These are phyloP conservation scores for Hypoxylon sp. DNA, from an alignment of 2,329 filamentous ascomycete species.

Conservation along the genomic window DNA sequence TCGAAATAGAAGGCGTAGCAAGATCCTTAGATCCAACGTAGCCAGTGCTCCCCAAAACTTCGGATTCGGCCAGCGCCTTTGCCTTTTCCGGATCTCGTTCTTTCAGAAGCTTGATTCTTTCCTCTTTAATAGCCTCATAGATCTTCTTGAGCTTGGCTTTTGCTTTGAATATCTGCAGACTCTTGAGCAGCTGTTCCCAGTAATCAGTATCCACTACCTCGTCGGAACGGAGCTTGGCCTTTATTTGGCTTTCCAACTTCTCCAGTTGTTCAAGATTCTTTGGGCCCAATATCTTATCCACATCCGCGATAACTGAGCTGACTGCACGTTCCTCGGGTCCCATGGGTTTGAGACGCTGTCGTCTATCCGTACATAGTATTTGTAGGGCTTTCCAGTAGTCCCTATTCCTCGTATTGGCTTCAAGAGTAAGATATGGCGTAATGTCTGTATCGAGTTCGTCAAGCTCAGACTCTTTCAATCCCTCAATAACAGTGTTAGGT, in stretches of 20 bases:
- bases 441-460: slow-evolving; percentile 87
- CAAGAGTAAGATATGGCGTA: slow-evolving; percentile 81
- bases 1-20: slow-evolving; percentile 44
- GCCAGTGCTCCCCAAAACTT: slow-evolving; percentile 57
- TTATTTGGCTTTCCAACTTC: slow-evolving; percentile 87
- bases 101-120: slow-evolving; percentile 75
- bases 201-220: slow-evolving; percentile 97
- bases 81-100: slow-evolving; percentile 79
- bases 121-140: slow-evolving; percentile 80
- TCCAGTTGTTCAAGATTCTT: slow-evolving; percentile 92
- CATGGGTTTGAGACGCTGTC: slow-evolving; percentile 74
- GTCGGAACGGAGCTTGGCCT: slow-evolving; percentile 85
- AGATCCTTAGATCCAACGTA: slow-evolving; percentile 58
- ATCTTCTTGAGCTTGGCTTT: slow-evolving; percentile 86
- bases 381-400: slow-evolving; percentile 96
- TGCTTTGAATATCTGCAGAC: slow-evolving; percentile 90
- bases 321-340: slow-evolving; percentile 80
- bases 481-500: slow-evolving; percentile 85
- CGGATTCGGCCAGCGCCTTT: slow-evolving; percentile 55
- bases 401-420: slow-evolving; percentile 81
- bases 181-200: slow-evolving; percentile 93
- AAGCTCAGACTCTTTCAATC: slow-evolving; percentile 76
- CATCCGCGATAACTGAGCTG: slow-evolving; percentile 85
- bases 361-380: slow-evolving; percentile 83
- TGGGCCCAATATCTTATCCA: slow-evolving; percentile 87